These are phyloP conservation scores for Mycena rebaudengoi DNA, from an alignment of 768 basidiomycete genomes.

Conservation along the genomic window DNA sequence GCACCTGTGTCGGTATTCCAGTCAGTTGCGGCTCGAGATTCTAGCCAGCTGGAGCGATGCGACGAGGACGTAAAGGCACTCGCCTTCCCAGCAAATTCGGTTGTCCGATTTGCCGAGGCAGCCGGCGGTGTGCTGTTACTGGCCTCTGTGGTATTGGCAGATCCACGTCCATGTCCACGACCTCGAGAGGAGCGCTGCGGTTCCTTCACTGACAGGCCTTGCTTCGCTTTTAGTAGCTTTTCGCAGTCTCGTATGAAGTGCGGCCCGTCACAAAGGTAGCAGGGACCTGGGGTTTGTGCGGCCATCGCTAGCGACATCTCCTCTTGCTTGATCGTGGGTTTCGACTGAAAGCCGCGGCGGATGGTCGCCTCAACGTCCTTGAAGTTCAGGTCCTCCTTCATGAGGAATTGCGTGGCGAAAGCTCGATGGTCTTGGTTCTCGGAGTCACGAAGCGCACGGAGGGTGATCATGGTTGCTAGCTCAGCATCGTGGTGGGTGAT, in stretches of 20 bases:
- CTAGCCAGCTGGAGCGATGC: not conserved
- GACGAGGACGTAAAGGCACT: constrained; percentile 13
- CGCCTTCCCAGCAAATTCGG: constrained; percentile 20
- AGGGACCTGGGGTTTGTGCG: constrained; percentile 1
- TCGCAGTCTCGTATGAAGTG: constrained; percentile 7
- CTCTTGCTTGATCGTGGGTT: constrained; percentile 6
- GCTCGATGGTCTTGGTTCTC: not conserved
- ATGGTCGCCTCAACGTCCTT: constrained; percentile 8
- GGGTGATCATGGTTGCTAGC: constrained; percentile 13
- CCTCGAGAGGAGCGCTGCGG: not conserved
- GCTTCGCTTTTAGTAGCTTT: not conserved
- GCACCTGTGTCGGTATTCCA: constrained; percentile 43
- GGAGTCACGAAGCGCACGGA: constrained; percentile 12
- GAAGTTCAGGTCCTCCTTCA: constrained; percentile 13
- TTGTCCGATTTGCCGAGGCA: not conserved
- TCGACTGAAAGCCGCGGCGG: constrained; percentile 1
- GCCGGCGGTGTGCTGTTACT: not conserved
- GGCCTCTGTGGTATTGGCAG: not conserved
- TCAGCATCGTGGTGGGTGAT: constrained; percentile 9
- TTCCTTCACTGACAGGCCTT: not conserved
- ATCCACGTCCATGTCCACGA: not conserved
- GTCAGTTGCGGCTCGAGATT: constrained; percentile 21
- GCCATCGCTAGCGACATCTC: constrained; percentile 9
- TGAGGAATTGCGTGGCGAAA: constrained; percentile 1
- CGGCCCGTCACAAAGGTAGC: constrained; percentile 16